Evolutionary conservation across 371 early-diverging fungal species (phyloP), one percentile per base, ranked within the genome.

Genomic region (Lichtheimia hyalospora): DNA sequence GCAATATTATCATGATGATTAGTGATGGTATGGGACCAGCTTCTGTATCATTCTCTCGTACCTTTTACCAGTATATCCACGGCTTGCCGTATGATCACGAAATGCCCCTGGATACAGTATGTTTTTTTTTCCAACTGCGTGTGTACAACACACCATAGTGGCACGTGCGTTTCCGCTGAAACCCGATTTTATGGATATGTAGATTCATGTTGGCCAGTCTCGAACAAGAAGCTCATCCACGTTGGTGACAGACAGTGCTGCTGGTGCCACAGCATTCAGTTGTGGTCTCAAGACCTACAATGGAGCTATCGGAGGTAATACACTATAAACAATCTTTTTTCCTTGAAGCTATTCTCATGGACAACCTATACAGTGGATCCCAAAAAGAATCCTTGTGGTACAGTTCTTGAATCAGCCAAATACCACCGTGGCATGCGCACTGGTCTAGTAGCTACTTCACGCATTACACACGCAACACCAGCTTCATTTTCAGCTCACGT

Each of bases 11-110:
- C 53, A 69, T 95, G 75, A 92, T 95, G 93, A 84, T 96, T 13
- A 89, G 92, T 24, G 96, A 96, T 62, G 95, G 92, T 7, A 89
- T 92, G 64, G 95, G 96, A 1, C 95, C 95, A 1, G 92, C 96
- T 3, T 92, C 92, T 0, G 88, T 94, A 59, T 90, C 94, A 0
- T 84, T 92, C 76, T 91, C 91, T 6, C 84, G 95, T n/a, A 79
- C 87, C 46, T 93, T 77, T 62, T 70, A 84, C 55, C 84, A 86
- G 57, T 83, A 81, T 55, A 65, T 79, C 24, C 65, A 84, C 59
- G 66, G 77, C 13, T 28, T 75, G 3, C 63, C 84, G 5, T 68
- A 64, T 46, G 70, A 65, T 48, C 56, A 75, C 44, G 27, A 63
- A 39, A 67, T 81, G 16, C 87, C 93, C 2, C 75, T 96, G 15